Conservation (phyloP, 345 rosid species). For the Eutrema japonicum region DNA sequence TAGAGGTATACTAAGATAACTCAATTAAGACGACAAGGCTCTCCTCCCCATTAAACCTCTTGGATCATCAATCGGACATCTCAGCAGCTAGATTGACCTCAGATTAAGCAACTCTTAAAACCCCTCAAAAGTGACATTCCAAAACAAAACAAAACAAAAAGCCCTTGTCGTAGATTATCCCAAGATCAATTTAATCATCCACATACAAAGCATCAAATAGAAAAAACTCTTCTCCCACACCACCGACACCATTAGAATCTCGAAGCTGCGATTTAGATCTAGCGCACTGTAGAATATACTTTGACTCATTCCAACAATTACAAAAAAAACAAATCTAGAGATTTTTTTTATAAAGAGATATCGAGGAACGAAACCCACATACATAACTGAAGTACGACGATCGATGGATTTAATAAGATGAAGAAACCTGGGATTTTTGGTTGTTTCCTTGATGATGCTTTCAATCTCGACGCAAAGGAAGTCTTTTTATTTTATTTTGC, state of each 20-base stretch:
- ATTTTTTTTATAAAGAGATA: slow-evolving; percentile 16
- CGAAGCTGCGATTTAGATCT: slow-evolving; percentile 40
- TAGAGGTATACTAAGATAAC: neutral
- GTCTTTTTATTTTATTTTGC: neutral
- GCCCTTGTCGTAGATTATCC: slow-evolving; percentile 3
- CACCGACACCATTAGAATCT: slow-evolving; percentile 31
- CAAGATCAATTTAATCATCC: slow-evolving; percentile 11
- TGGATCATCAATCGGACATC: slow-evolving; percentile 30
- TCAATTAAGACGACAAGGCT: slow-evolving; percentile 20
- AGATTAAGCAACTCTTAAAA: slow-evolving; percentile 34
- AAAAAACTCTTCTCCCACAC: slow-evolving; percentile 9
- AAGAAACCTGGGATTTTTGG: slow-evolving; percentile 20
- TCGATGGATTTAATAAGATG: slow-evolving; percentile 3
- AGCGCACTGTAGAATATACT: slow-evolving; percentile 1
- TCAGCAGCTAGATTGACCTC: slow-evolving; percentile 38
- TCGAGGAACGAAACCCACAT: slow-evolving; percentile 29
- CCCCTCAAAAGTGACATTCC: slow-evolving; percentile 17
- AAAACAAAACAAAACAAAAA: neutral
- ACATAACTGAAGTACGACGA: neutral
- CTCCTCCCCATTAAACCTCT: slow-evolving; percentile 26
- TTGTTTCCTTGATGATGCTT: slow-evolving; percentile 18
- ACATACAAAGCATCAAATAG: neutral
- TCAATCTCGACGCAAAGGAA: slow-evolving; percentile 35
- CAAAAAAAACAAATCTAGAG: slow-evolving; percentile 30
- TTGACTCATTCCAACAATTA: slow-evolving; percentile 21